Conservation (phyloP, 1,284 basidiomycete genomes). For the Rhodotorula sp. region DNA sequence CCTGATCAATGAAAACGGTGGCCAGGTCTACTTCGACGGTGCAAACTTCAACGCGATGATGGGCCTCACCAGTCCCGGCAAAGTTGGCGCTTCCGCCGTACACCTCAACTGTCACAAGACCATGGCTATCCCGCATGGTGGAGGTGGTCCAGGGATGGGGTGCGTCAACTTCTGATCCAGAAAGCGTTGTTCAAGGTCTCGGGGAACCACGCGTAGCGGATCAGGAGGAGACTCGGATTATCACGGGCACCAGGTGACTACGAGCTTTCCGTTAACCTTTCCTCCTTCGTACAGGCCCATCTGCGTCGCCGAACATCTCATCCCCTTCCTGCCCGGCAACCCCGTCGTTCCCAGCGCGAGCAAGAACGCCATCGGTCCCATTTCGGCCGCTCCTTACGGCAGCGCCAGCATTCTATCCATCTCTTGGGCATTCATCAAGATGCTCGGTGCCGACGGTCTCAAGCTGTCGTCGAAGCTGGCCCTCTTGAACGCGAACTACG, state of each 20-base stretch:
- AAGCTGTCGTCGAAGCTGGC: slow-evolving; percentile 81
- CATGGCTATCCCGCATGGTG: slow-evolving; percentile 93
- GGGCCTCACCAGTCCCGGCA: slow-evolving; percentile 91
- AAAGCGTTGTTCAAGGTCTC: background rate
- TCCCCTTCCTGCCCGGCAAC: slow-evolving; percentile 93
- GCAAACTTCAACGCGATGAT: slow-evolving; percentile 96
- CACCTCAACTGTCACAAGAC: slow-evolving; percentile 98
- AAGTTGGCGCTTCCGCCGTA: slow-evolving; percentile 72
- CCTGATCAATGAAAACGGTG: slow-evolving; percentile 90
- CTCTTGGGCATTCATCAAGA: slow-evolving; percentile 72
- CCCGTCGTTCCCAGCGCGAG: slow-evolving; percentile 71
- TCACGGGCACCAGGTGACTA: too few relatives aligned
- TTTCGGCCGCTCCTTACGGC: slow-evolving; percentile 88
- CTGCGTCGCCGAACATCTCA: slow-evolving; percentile 87
- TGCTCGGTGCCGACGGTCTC: slow-evolving; percentile 90
- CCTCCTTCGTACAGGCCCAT: slow-evolving; percentile 65
- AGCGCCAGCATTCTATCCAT: slow-evolving; percentile 94
- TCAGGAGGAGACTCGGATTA: too few relatives aligned
- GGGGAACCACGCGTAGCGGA: too few relatives aligned
- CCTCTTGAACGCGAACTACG: slow-evolving; percentile 94
- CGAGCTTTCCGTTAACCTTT: background rate
- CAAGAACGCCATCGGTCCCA: slow-evolving; percentile 74
- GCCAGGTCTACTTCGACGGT: slow-evolving; percentile 94
- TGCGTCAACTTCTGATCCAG: slow-evolving; percentile 47
- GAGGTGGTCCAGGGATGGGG: slow-evolving; percentile 93